Evolutionary conservation across 73 alveolate species (phyloP).

Genomic region (Paramecium sexaurelia): DNA sequence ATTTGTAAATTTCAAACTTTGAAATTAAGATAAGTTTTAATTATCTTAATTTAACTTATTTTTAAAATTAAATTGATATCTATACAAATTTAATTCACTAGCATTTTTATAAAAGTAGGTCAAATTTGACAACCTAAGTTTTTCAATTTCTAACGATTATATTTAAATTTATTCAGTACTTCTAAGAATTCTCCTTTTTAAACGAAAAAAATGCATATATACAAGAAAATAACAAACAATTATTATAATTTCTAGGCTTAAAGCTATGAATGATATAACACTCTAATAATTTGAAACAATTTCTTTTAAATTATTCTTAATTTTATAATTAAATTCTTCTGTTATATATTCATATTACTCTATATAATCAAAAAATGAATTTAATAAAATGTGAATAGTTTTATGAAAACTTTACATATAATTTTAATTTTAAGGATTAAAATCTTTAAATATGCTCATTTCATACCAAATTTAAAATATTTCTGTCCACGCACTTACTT

Average conservation of each 20-base stretch:
- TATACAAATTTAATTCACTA: not conserved
- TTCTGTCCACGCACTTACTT: constrained; percentile 17
- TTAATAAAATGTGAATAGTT: not conserved
- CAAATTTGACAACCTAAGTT: not conserved
- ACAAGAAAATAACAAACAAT: not conserved
- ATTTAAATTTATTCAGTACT: not conserved
- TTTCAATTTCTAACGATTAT: not conserved
- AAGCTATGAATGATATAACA: not conserved
- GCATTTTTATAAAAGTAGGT: not conserved
- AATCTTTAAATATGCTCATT: not conserved
- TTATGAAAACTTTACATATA: not conserved
- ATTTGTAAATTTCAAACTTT: not conserved
- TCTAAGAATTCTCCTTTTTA: not conserved
- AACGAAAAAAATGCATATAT: not conserved
- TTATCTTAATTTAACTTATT: not conserved
- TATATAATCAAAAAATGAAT: constrained; percentile 6
- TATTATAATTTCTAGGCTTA: not conserved
- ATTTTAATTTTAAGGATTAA: not conserved
- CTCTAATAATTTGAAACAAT: not conserved
- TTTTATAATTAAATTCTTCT: not conserved
- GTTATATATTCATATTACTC: not conserved
- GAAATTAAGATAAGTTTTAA: not conserved
- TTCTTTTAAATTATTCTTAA: not conserved
- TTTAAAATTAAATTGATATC: not conserved
- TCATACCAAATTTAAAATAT: not conserved